phyloP scores from a whole-genome alignment of 768 basidiomycete genomes.

The Kwoniella sp. region DNA sequence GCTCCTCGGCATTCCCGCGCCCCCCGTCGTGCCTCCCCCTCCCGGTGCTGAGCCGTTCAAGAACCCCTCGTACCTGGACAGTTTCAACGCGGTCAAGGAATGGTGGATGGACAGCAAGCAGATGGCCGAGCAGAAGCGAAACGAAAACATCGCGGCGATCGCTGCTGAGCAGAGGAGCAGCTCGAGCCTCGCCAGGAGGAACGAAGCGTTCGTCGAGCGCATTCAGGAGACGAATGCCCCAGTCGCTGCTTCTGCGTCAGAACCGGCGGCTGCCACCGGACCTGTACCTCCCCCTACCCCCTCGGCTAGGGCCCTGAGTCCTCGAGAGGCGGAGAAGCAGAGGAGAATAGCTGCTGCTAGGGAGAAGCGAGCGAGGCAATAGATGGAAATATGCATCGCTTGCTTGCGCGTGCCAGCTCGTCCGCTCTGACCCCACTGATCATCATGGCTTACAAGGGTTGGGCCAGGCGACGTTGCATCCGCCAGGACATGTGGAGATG shows the following conservation, averaged over 20 bases:
- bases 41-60: constrained; percentile 14
- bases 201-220: constrained; percentile 11
- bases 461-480: too few relatives aligned
- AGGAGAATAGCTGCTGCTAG: constrained; percentile 23
- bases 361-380: constrained; percentile 19
- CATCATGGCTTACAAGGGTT: too few relatives aligned
- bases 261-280: not conserved
- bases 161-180: not conserved
- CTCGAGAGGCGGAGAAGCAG: constrained; percentile 18
- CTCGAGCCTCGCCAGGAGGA: not conserved
- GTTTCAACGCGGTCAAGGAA: constrained; percentile 14
- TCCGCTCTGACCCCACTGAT: too few relatives aligned
- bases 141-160: not conserved
- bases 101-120: not conserved
- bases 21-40: constrained; percentile 17
- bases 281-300: not conserved
- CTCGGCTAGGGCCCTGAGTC: not conserved
- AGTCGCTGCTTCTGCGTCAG: not conserved
- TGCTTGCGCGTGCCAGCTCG: too few relatives aligned
- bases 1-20: constrained; percentile 30
- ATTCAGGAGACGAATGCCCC: constrained; percentile 2
- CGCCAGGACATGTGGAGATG: too few relatives aligned
- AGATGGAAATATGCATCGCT: constrained; percentile 3
- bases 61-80: constrained; percentile 26
- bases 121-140: not conserved